Base-by-base conservation (phyloP, 148 eudicot species). In the Diospyros kaki region DNA sequence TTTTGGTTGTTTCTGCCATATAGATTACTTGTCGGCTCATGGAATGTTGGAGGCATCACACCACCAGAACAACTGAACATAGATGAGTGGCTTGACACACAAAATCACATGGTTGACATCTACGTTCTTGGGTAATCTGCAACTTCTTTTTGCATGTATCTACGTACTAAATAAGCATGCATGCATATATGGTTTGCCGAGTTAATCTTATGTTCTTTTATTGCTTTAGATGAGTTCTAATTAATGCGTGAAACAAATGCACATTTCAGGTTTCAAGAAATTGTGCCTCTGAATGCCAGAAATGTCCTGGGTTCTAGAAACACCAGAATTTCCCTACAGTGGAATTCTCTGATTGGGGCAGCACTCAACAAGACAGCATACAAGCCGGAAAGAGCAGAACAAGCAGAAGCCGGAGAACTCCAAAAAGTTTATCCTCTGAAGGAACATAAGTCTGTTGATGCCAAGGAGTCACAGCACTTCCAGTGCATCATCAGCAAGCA, bases 401-500 rank as follows among this genome's bases (percentile, higher is more conserved):
- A 62, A 73, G 46, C 28, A 41, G 41, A 50, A 63, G 58, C 43
- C 2, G 59, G 38, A 15, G 68, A 63, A 7, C 63, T 11, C 38
- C 58, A 50, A 28, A 66, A 63, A 38, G 46, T n/a, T 61, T 14
- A 18, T 38, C 28, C 67, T 46, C 56, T 45, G 48, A 72, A 72
- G 66, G 66, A 46, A 18, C 53, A 72, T 43, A 18, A 59, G 15
- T 1, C 39, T 73, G 55, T 38, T 43, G 18, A 45, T 59, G 7
- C 11, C n/a, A 46, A 12, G 11, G 46, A 66, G 28, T n/a, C 56
- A 44, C 8, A 8, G 4, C 58, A 63, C 58, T 73, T 73, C 64
- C 58, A 73, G 50, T 73, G 76, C 68, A 42, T 61, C 40, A 48
- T 73, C 62, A 81, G 83, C 76, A 77, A 81, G 46, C 83, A 81